Base-by-base conservation (phyloP, 2,329 filamentous ascomycete genomes). In the Penicillium sp. region DNA sequence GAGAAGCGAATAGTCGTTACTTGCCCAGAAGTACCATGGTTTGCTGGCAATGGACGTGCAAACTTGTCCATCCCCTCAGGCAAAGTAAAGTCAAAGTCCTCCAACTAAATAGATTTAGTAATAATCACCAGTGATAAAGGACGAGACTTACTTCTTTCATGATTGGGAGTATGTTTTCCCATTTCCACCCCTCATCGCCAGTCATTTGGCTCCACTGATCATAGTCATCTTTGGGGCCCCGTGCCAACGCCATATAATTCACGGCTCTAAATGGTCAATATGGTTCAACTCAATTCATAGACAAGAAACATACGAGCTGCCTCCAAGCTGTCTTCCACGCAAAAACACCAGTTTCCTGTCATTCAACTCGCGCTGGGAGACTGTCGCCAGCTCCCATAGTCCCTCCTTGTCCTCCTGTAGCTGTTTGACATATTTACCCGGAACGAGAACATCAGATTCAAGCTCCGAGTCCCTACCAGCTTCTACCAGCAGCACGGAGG, bases 381-480 rank as follows among this genome's bases (percentile, higher is more conserved):
- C n/a, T 13, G 53, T 54, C 13, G 49, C 53, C 45, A 54, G 11
- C 19, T 54, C 45, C 53, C 53, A 54, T 44, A 54, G 26, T 3
- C 53, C 53, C 45, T 49, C 53, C 19, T 50, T 54, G 14, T 54
- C 53, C n/a, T 54, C 45, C 26, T 44, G 53, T 21, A 50, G 45
- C 13, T 54, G 53, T 21, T 54, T 54, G n/a, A 54, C 53, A 49
- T 43, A 54, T 44, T 54, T 54, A 21, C 53, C 53, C 2, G 53
- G 53, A 16, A 54, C 53, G 0, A 54, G 53, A 13, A 54, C 53
- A 33, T 54, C 53, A 1, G 53, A n/a, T 2, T 25, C n/a, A 44
- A 54, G 45, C 13, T 37, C 45, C 14, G 46, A 55, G 14, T 55
- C 46, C n/a, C 53, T 45, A 10, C 53, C 53, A 5, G 53, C 53